Base-by-base conservation (phyloP, 768 basidiomycete species). In the Pisolithus tinctorius region DNA sequence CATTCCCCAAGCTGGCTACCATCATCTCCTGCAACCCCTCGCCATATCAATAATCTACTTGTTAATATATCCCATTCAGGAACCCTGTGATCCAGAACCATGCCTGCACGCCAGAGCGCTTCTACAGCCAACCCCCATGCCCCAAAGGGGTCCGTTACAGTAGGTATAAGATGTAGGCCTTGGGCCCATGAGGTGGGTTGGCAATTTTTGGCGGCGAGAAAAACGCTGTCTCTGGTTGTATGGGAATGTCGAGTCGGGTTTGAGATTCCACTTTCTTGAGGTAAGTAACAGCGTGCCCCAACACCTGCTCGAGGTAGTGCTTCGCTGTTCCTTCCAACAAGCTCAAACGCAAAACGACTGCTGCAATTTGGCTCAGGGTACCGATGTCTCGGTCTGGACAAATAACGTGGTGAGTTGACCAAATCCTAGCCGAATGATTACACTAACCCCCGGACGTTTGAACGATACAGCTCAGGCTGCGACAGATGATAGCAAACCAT, bases 401-500 rank as follows among this genome's bases (percentile, higher is more conserved):
- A 40, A 45, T 7, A n/a, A 20, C 7, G 17, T 42, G 16, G 40
- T 0, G 25, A 40, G 23, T 0, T 9, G 31, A 34, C 1, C 3
- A 50, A 26, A 23, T 11, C 4, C 23, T n/a, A n/a, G 5, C 44
- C 10, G 25, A 27, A 29, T 9, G 30, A 16, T 13, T 4, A 11
- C 17, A 56, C 58, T 45, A 36, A 68, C 69, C 59, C 16, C 36
- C 25, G 13, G 20, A 34, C 13, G 52, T 37, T 1, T 69, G 61
- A 44, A 83, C 46, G 9, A 84, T 55, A 16, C 65, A 57, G 7
- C 49, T 56, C 27, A 88, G 41, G 58, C 83, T 84, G 51, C 83
- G 70, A 51, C 72, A 75, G 11, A 86, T 62, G 9, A 71, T 69
- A n/a, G 63, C 58, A 34, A 77, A 74, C 86, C 86, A 88, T 62